These are phyloP conservation scores for Moelleriella libera DNA, from an alignment of 2,329 filamentous ascomycete species.

Conservation along the genomic window DNA sequence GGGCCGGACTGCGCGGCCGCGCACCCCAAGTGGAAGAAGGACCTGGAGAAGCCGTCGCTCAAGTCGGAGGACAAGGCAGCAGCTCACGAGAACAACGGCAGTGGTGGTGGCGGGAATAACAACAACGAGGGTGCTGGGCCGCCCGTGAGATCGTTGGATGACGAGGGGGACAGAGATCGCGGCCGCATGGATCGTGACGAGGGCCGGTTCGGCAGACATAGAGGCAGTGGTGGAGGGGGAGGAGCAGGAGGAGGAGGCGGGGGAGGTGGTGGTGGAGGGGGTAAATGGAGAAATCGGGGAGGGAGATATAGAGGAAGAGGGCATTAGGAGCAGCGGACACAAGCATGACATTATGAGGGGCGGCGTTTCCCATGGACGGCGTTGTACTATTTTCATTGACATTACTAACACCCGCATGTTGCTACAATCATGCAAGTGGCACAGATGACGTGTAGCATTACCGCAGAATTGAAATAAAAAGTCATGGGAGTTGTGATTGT, in stretches of 20 bases:
- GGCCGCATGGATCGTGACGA: slow-evolving; percentile 8
- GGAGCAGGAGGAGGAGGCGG: slow-evolving; percentile 18
- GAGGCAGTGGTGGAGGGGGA: slow-evolving; percentile 16
- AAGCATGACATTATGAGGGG: no score
- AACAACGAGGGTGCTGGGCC: slow-evolving; percentile 6
- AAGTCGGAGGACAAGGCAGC: slow-evolving; percentile 51
- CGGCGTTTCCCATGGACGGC: no score
- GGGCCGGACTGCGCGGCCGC: slow-evolving; percentile 62
- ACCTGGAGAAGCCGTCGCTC: slow-evolving; percentile 61
- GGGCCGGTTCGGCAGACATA: slow-evolving; percentile 14
- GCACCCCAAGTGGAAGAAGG: slow-evolving; percentile 69
- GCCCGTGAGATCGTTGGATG: slow-evolving; percentile 15
- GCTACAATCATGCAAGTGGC: no score
- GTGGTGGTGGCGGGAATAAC: not conserved
- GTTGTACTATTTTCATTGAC: no score
- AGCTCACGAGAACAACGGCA: no score
- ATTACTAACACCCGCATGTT: no score
- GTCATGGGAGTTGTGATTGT: no score
- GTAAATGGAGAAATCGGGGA: slow-evolving; percentile 21
- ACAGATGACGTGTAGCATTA: no score
- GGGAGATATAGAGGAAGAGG: slow-evolving; percentile 16
- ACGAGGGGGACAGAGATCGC: slow-evolving; percentile 4
- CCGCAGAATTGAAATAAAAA: no score
- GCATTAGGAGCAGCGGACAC: no score
- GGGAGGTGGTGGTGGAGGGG: slow-evolving; percentile 18